Percentiles rank a stretch among this genome's conserved stretches.
These are phyloP conservation scores for Gossypium arboreum DNA, from an alignment of 345 rosid species.

Conservation along the genomic window DNA sequence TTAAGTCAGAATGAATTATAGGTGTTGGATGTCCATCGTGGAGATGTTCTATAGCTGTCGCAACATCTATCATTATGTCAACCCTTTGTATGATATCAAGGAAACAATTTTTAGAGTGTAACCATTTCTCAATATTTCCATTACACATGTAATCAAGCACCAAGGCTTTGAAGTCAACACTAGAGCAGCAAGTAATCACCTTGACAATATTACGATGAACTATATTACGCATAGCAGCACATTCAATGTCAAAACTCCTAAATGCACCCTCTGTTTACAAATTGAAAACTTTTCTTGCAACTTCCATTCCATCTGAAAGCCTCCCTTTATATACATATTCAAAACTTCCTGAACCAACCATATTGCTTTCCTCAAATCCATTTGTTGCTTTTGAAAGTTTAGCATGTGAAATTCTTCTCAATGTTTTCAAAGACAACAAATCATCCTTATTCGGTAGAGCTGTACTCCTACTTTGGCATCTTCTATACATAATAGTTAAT, in stretches of 20 bases:
- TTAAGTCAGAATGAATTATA: conserved; percentile 10
- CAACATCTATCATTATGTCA: conserved; percentile 18
- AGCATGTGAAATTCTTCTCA: background rate
- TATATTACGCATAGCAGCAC: conserved; percentile 10
- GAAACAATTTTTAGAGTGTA: background rate
- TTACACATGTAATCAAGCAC: conserved; percentile 23
- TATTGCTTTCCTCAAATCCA: background rate
- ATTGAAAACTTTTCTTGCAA: conserved; percentile 7
- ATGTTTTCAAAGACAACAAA: background rate
- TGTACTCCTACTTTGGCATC: background rate
- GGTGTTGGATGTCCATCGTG: background rate
- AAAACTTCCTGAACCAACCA: background rate
- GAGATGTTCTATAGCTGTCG: conserved; percentile 13
- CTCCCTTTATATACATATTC: background rate
- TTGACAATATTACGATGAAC: conserved; percentile 26
- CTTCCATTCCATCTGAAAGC: background rate
- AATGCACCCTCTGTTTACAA: background rate
- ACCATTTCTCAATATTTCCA: conserved; percentile 19
- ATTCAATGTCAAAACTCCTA: conserved; percentile 6
- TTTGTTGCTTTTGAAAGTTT: background rate
- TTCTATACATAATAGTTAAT: background rate
- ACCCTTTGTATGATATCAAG: conserved; percentile 9
- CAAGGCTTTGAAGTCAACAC: conserved; percentile 2
- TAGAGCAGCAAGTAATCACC: conserved; percentile 19
- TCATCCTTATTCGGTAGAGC: background rate